Base-by-base conservation (phyloP, 2,329 filamentous ascomycete species). In the Aureobasidium zeae region DNA sequence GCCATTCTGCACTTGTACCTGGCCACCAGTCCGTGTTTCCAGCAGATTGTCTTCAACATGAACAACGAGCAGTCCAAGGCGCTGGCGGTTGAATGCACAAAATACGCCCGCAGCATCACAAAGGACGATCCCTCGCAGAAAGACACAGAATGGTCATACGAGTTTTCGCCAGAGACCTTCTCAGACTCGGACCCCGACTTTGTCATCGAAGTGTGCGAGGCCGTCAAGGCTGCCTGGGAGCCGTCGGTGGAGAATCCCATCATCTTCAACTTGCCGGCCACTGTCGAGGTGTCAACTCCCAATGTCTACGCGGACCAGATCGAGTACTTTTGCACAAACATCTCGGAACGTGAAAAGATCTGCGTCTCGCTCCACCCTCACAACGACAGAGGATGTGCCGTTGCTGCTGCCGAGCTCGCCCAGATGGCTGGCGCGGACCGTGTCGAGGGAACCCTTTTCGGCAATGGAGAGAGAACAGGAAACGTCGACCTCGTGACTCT, bases 281-380 rank as follows among this genome's bases (percentile, higher is more conserved):
- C 91, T 0, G 89, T 96, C 25, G 91, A 98, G 67, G 81, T 95
- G 79, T 69, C 86, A 1, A 95, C 91, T 1, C 88, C 88, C 24
- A 98, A 98, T 61, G 76, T 95, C 35, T 98, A 91, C 61, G 91
- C 91, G 37, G 91, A 98, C 59, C 83, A 93, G 67, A 85, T 98
- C 50, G 91, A 98, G 63, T 94, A 86, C 67, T 98, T 98, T 65
- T 94, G 86, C 69, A 77, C 73, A 41, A 74, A 89, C 60, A 87
- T 96, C 58, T 74, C 74, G 0, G 83, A 94, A 63, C 74, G 88
- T 41, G 82, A 94, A 57, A 91, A 87, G 68, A 74, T 94, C 38
- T 85, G 81, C 55, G 83, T 96, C 11, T 93, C 85, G 49, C 74
- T 96, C 43, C 91, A 96, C 62, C 85, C 86, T 7, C 89, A 98